Evolutionary conservation across 2,329 filamentous ascomycete species (phyloP).

Genomic region (Scolecobasidium constrictum): DNA sequence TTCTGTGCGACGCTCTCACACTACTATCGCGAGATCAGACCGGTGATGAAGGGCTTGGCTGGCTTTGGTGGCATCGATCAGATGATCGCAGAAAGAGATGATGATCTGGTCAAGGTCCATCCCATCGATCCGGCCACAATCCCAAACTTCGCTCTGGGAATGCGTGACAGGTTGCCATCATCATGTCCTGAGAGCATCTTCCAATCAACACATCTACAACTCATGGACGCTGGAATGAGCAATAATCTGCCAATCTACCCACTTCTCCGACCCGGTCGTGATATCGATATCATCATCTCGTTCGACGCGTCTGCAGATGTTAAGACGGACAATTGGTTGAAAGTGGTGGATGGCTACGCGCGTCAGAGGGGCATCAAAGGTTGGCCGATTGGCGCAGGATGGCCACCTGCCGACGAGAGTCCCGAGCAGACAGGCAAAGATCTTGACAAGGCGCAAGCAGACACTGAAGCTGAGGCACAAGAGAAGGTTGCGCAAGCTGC

Average conservation of each 20-base stretch:
- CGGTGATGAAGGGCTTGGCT: slow-evolving; percentile 61
- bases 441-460: slow-evolving; percentile 56
- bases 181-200: slow-evolving; percentile 72
- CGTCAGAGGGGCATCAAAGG: slow-evolving; percentile 82
- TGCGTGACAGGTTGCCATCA: slow-evolving; percentile 60
- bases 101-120: slow-evolving; percentile 83
- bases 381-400: slow-evolving; percentile 91
- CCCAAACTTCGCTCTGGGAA: slow-evolving; percentile 78
- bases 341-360: slow-evolving; percentile 86
- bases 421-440: slow-evolving; percentile 51
- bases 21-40: slow-evolving; percentile 91
- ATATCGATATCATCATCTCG: slow-evolving; percentile 81
- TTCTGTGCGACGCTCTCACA: slow-evolving; percentile 94
- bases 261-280: slow-evolving; percentile 72
- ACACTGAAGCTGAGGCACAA: slow-evolving; percentile 49
- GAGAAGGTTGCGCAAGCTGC: slow-evolving; percentile 51
- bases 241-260: slow-evolving; percentile 97
- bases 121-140: slow-evolving; percentile 86
- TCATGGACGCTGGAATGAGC: slow-evolving; percentile 97
- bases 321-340: slow-evolving; percentile 91
- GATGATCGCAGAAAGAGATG: slow-evolving; percentile 69
- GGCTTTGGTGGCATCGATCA: slow-evolving; percentile 71
- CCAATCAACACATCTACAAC: slow-evolving; percentile 49
- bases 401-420: slow-evolving; percentile 58
- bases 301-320: slow-evolving; percentile 95